Base-by-base conservation (phyloP, 1,284 basidiomycete species). In the Rhodotorula sp. region DNA sequence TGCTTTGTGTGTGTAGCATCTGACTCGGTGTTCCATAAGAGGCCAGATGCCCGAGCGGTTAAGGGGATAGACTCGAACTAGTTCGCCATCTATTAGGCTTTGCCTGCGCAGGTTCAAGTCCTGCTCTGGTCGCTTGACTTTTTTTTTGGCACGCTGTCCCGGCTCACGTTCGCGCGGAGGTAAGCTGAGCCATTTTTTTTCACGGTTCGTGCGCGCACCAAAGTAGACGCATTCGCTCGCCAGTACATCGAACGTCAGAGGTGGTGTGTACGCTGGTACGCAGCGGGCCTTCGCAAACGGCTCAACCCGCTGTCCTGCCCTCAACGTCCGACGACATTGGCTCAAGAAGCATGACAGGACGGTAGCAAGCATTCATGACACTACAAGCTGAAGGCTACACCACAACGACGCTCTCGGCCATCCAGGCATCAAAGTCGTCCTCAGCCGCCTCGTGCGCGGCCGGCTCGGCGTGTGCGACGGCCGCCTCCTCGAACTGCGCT, bases 351-450 rank as follows among this genome's bases (percentile, higher is more conserved):
- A 5, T 34, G 34, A 34, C 34, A 34, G 34, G 34, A 34, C 34
- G 34, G 34, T 34, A 34, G 12, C 52, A 25, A 34, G 14, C 13
- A 27, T 8, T 8, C 25, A 50, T 45, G n/a, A 27, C 23, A 21
- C 2, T 23, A 8, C 55, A 57, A 50, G 19, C 19, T 2, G 44
- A 25, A 46, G 27, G 48, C 48, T 59, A 63, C 45, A 64, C 58
- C 21, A 72, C 45, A 7, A 67, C 34, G n/a, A 72, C 71, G 44
- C 60, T 69, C 57, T 52, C 14, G 21, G 46, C 61, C 17, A 72
- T 48, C 71, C 71, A 72, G 17, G 61, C 71, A 25, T 69, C 71
- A 46, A 72, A 72, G 8, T 64, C 71, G 54, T 69, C 70, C n/a
- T 67, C 67, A 3, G 69, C 67, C 17, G 59, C 57, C 8, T 57